Evolutionary conservation across 2,329 filamentous ascomycete species (phyloP).

Genomic region (Trichoderma aggressivum): DNA sequence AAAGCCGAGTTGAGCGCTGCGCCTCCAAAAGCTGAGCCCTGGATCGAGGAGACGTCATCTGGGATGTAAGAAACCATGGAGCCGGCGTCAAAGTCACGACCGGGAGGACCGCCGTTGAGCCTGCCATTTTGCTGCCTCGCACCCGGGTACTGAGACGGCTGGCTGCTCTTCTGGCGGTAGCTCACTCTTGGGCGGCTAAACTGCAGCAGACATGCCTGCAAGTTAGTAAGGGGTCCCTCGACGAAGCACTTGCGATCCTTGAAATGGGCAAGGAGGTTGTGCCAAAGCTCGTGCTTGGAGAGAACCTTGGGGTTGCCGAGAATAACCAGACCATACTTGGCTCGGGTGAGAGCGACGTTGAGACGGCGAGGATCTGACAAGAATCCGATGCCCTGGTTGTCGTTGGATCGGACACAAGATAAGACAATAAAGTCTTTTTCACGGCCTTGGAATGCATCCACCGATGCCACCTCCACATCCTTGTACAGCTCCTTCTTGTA

Average conservation of each 20-base stretch:
- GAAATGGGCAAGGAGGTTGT: conserved; percentile 91
- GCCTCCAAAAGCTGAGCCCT: conserved; percentile 85
- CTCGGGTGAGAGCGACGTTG: conserved; percentile 94
- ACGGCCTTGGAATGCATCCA: conserved; percentile 97
- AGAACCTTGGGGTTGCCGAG: conserved; percentile 96
- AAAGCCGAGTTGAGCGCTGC: conserved; percentile 72
- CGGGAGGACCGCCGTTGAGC: conserved; percentile 40
- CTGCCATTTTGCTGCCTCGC: conserved; percentile 40
- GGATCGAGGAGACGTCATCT: conserved; percentile 93
- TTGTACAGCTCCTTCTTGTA: conserved; percentile 99
- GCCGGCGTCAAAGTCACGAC: conserved; percentile 67
- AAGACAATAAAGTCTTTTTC: conserved; percentile 99
- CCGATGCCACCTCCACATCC: conserved; percentile 95
- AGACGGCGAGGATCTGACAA: conserved; percentile 94
- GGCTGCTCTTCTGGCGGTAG: conserved; percentile 79
- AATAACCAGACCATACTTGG: conserved; percentile 94
- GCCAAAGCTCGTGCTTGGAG: conserved; percentile 97
- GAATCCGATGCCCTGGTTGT: conserved; percentile 98
- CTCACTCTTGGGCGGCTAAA: conserved; percentile 92
- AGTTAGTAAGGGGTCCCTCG: conserved; percentile 88
- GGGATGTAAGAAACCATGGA: conserved; percentile 95
- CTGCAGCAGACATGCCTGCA: conserved; percentile 93
- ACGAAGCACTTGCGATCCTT: conserved; percentile 96
- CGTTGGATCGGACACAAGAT: conserved; percentile 96
- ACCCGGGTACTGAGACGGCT: conserved; percentile 64